phyloP scores from a whole-genome alignment of 2,329 filamentous ascomycete species.

The Aspergillus neotritici region DNA sequence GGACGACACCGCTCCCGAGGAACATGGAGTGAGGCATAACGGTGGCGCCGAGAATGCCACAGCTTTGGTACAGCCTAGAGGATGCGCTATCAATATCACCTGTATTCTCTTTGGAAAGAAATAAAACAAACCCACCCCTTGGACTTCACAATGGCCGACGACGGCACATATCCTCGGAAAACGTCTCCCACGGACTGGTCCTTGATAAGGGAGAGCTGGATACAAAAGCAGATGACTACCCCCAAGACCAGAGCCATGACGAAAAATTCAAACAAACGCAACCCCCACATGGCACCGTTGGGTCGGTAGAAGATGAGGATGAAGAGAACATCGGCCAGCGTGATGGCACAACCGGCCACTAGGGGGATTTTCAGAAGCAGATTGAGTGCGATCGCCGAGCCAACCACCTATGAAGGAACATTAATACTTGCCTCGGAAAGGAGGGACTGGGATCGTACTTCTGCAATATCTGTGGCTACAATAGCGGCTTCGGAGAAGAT shows the following conservation, averaged over 20 bases:
- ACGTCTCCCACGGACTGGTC: conserved; percentile 47
- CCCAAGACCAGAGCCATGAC: conserved; percentile 51
- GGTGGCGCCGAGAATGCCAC: conserved; percentile 49
- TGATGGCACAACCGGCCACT: conserved; percentile 53
- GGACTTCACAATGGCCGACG: conserved; percentile 46
- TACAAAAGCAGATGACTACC: conserved; percentile 54
- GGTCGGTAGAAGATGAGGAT: conserved; percentile 53
- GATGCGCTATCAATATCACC: not conserved
- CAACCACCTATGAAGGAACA: conserved; percentile 44
- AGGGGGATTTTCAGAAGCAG: conserved; percentile 50
- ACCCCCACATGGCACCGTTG: conserved; percentile 46
- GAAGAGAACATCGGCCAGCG: conserved; percentile 51
- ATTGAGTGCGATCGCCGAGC: conserved; percentile 53
- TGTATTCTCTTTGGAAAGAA: not conserved
- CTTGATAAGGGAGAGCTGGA: conserved; percentile 51
- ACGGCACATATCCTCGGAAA: conserved; percentile 52
- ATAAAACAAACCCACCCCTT: conserved; percentile 38
- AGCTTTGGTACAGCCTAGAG: conserved; percentile 51
- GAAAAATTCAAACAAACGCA: conserved; percentile 51
- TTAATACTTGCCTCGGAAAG: not conserved
- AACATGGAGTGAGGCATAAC: conserved; percentile 59
- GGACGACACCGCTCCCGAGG: conserved; percentile 52
- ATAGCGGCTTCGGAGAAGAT: conserved; percentile 61
- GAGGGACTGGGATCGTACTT: conserved; percentile 39
- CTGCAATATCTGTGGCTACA: conserved; percentile 66